These are phyloP conservation scores for Allium fistulosum DNA, from an alignment of 106 monocot species.

Conservation along the genomic window DNA sequence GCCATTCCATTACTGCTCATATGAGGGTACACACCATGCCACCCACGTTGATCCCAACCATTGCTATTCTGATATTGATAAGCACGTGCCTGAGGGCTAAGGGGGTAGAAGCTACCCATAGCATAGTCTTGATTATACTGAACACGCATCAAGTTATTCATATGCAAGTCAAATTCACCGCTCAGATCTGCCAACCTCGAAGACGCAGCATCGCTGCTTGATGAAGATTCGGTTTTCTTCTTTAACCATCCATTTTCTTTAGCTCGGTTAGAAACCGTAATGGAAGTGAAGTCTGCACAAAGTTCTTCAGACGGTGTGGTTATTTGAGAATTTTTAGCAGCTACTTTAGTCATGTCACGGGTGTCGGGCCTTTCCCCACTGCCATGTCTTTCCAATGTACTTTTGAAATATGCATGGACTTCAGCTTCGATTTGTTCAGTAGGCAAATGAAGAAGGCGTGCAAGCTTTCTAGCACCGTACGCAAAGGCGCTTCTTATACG, in stretches of 20 bases:
- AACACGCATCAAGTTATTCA: conserved; percentile 39
- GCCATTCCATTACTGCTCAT: conserved; percentile 22
- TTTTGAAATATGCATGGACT: conserved; percentile 54
- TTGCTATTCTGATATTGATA: conserved; percentile 21
- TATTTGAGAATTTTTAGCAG: neutral
- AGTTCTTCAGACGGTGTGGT: conserved; percentile 11
- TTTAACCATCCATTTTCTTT: conserved; percentile 6
- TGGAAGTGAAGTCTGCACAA: conserved; percentile 11
- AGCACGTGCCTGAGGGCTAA: conserved; percentile 13
- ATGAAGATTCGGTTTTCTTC: conserved; percentile 14
- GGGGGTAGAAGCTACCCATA: neutral
- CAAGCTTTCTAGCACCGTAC: conserved; percentile 82
- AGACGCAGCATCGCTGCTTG: conserved; percentile 7
- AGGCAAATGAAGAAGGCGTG: conserved; percentile 42
- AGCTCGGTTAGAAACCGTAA: conserved; percentile 7
- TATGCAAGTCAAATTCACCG: conserved; percentile 31
- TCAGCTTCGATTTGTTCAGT: conserved; percentile 34
- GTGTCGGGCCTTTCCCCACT: conserved; percentile 42
- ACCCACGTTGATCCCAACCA: conserved; percentile 12
- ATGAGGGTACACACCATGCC: conserved; percentile 1
- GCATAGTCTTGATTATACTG: conserved; percentile 21
- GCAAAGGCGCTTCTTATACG: conserved; percentile 81
- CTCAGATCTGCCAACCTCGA: conserved; percentile 26
- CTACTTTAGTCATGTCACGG: too few species aligned
- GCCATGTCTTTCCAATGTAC: conserved; percentile 69